A percentile compares a stretch with the other conserved stretches of the same genome.
Evolutionary conservation across 139 green algal genomes (phyloP).

Genomic region (Pycnococcus provasolii): DNA sequence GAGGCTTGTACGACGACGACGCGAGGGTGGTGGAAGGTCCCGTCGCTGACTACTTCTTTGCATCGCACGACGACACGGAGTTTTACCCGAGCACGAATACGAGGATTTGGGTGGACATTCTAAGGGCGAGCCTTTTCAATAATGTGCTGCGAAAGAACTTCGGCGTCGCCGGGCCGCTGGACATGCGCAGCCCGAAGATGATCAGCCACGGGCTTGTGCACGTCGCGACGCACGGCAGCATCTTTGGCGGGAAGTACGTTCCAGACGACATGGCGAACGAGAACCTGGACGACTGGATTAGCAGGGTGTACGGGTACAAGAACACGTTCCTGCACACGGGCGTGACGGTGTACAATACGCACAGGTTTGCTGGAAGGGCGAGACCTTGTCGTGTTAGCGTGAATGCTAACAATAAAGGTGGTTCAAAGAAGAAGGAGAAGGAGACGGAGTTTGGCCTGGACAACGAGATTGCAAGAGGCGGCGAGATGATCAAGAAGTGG

Average conservation of each 20-base stretch:
- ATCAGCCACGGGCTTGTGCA: background rate
- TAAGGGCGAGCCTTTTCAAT: background rate
- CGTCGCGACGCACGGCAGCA: background rate
- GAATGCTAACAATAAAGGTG: too few relatives aligned
- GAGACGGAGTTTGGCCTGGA: too few relatives aligned
- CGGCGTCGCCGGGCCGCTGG: constrained; percentile 8
- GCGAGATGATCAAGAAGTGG: too few relatives aligned
- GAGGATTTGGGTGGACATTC: background rate
- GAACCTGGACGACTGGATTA: constrained; percentile 8
- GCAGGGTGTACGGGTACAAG: constrained; percentile 15
- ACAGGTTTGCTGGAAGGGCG: too few relatives aligned
- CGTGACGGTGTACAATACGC: background rate
- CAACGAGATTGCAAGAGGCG: too few relatives aligned
- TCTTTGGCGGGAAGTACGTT: background rate
- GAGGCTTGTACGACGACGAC: background rate
- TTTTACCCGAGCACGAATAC: constrained; percentile 9
- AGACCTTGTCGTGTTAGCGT: too few relatives aligned
- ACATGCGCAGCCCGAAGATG: constrained; percentile 17
- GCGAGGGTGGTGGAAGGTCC: too few relatives aligned
- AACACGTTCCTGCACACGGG: constrained; percentile 10
- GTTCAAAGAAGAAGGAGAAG: too few relatives aligned
- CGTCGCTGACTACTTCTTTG: constrained; percentile 14
- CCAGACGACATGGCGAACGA: constrained; percentile 2
- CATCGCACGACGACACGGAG: constrained; percentile 16
- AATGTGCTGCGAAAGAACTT: constrained; percentile 11